A percentile compares a stretch with the other conserved stretches of the same genome.
These are phyloP conservation scores for Aureobasidium musti DNA, from an alignment of 2,329 filamentous ascomycete species.

Conservation along the genomic window DNA sequence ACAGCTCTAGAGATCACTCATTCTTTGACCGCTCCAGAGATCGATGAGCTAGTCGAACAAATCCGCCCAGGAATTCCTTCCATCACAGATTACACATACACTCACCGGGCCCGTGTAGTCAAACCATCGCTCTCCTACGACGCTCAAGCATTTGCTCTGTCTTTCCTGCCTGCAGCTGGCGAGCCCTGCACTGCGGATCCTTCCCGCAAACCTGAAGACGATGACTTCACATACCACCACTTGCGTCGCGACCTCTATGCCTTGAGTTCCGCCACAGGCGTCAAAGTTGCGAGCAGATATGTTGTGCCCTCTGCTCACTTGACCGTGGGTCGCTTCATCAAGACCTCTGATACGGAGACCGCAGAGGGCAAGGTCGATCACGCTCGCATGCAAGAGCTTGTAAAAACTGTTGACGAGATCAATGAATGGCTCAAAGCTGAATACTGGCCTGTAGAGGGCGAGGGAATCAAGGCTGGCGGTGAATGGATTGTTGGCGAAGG, in stretches of 20 bases:
- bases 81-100: conserved; percentile 66
- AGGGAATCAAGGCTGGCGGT: conserved; percentile 53
- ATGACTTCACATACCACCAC: conserved; percentile 85
- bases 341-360: conserved; percentile 58
- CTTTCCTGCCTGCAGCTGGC: conserved; percentile 72
- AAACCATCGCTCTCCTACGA: conserved; percentile 85
- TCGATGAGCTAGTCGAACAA: conserved; percentile 61
- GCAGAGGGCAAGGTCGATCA: conserved; percentile 49
- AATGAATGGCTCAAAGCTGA: conserved; percentile 72
- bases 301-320: conserved; percentile 88
- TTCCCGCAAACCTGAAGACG: conserved; percentile 50
- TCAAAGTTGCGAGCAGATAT: conserved; percentile 76
- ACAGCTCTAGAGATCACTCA: conserved; percentile 85
- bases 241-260: conserved; percentile 76
- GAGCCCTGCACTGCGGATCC: conserved; percentile 34
- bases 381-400: conserved; percentile 63
- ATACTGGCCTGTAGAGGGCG: conserved; percentile 63
- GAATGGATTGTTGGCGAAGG: conserved; percentile 91
- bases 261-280: conserved; percentile 60
- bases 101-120: conserved; percentile 71
- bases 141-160: conserved; percentile 79
- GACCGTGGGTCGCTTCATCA: conserved; percentile 80
- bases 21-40: conserved; percentile 69
- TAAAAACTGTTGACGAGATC: conserved; percentile 70
- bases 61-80: conserved; percentile 59